Conservation (phyloP, 331 rosid species). For the Malus hybrid region DNA sequence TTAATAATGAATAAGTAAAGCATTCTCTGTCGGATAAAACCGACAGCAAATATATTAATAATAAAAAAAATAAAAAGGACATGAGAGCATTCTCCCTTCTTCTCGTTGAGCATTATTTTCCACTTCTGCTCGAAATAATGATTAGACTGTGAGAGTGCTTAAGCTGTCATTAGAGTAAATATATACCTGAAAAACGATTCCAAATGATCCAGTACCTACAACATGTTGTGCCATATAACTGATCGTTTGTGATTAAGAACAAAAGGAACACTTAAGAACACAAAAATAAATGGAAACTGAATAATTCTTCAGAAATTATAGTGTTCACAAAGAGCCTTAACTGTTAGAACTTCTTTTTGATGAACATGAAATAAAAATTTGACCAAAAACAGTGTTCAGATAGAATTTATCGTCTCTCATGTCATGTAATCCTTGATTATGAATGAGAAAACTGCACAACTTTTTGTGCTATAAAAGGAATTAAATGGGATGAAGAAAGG, state of each 20-base stretch:
- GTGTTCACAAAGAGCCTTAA: too few relatives aligned
- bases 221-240: slow-evolving; percentile 98
- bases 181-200: slow-evolving; percentile 86
- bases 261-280: slow-evolving; percentile 15
- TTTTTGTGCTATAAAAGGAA: neutral
- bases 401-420: neutral
- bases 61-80: neutral
- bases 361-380: too few relatives aligned
- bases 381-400: too few relatives aligned
- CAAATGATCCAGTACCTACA: slow-evolving; percentile 95
- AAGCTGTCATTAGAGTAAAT: neutral
- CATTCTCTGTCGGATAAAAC: neutral
- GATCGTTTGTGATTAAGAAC: slow-evolving; percentile 58
- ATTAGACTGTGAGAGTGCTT: neutral
- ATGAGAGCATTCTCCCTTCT: too few relatives aligned
- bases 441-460: neutral
- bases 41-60: neutral
- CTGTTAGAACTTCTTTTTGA: too few relatives aligned
- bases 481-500: neutral
- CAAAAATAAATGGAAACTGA: too few relatives aligned
- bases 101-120: too few relatives aligned
- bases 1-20: too few relatives aligned
- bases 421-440: neutral
- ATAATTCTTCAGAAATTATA: too few relatives aligned
- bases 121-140: too few relatives aligned